Conservation (phyloP, 2,329 filamentous ascomycete genomes). For the Sporothrix humicola region DNA sequence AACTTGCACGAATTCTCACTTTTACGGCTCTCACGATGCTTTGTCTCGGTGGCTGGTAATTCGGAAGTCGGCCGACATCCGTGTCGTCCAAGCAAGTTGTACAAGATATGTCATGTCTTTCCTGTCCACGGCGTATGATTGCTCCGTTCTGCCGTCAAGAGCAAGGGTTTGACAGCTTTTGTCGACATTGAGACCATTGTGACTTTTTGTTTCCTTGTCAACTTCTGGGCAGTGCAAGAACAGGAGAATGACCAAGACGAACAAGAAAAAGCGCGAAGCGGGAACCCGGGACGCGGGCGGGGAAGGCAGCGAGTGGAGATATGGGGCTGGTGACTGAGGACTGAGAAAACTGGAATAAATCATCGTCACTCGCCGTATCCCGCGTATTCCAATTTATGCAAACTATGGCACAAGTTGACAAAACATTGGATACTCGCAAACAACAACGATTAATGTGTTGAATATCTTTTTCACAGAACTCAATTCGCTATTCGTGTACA, state of each 20-base stretch:
- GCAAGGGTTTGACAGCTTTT: background rate
- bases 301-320: background rate
- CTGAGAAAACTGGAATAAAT: background rate
- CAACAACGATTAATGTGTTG: too few species aligned
- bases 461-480: too few species aligned
- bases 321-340: background rate
- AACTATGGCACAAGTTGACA: background rate
- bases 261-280: background rate
- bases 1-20: background rate
- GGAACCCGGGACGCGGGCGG: background rate
- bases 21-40: too few species aligned
- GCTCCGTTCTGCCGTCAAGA: too few species aligned
- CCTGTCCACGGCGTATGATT: too few species aligned
- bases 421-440: too few species aligned
- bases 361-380: background rate
- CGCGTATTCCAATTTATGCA: slow-evolving; percentile 1
- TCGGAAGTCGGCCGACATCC: background rate
- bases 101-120: too few species aligned
- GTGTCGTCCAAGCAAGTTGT: too few species aligned
- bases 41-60: background rate
- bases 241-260: background rate
- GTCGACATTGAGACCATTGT: too few species aligned
- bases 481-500: too few species aligned
- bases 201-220: too few species aligned
- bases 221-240: background rate